Evolutionary conservation across 306 rosid species (phyloP), one percentile per base, ranked within the genome.

Genomic region (Acacia melanoxylon): DNA sequence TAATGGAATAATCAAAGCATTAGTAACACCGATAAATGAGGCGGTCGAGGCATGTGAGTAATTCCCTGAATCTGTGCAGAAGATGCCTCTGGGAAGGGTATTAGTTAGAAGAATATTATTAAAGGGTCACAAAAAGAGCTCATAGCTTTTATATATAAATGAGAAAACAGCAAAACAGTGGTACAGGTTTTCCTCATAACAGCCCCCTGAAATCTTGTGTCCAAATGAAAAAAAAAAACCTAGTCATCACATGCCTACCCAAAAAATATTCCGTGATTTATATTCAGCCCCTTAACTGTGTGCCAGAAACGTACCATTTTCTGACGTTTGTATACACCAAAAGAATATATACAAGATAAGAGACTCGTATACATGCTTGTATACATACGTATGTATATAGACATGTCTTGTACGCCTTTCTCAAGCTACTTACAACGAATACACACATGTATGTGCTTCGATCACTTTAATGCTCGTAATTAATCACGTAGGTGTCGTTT

Each of bases 41-140:
- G 75, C 52, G 71, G 88, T 81, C 77, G 75, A 31, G 76, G 79
- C 88, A 76, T 80, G 89, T 87, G 92, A 72, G 83, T 62, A 77
- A 86, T 85, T 85, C 85, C 91, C 89, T 81, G 89, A 89, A 82
- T 83, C 80, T 37, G 56, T 85, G 92, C 91, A 80, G 80, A 78
- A 80, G 85, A 89, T 89, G 87, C 89, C 80, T 82, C 77, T 54
- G 19, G 13, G 68, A 20, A 63, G 61, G n/a, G 70, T 29, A 74
- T 80, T 76, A 20, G 17, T 51, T 51, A 79, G 62, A 68, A 65
- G 74, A 79, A 66, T 77, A 49, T 5, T 31, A 31, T 41, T 77
- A 37, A 79, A 79, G 81, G 42, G 49, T 61, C 16, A 70, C 11
- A 37, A 27, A 48, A 20, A 41, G 58, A 51, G 49, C 80, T 37